Base-by-base conservation (phyloP, 2,329 filamentous ascomycete species). In the Aquanectria penicillioides region DNA sequence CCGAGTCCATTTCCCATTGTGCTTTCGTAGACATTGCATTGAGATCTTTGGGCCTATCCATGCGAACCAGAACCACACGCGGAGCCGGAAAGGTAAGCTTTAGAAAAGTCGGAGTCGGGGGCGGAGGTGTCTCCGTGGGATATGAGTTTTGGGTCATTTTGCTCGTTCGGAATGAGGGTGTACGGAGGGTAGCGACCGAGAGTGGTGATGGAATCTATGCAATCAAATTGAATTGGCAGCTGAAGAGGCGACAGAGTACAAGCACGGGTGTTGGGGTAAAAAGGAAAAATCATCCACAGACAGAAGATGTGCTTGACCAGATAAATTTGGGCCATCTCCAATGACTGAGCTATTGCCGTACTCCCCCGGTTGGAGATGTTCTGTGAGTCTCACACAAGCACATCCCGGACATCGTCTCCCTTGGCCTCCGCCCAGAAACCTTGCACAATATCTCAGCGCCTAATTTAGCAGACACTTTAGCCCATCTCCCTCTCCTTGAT, bases 51-150 rank as follows among this genome's bases (percentile, higher is more conserved):
- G 79, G 77, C 11, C 81, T 78, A 61, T 83, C 81, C 65, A 85
- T 83, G 48, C 81, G 83, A 17, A 85, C 77, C 53, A 84, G 77
- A 12, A 85, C 75, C 49, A 83, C 78, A 54, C 78, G 71, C 2
- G 78, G 77, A 11, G 75, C 73, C 2, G 82, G 82, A 54, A 82
- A 82, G 28, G 74, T 72, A 63, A 84, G 74, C 7, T 53, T 62
- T 20, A 62, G 56, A 28, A 62, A 62, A 10, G 56, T 22, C 8
- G 59, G 59, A 8, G 59, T 62, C 31, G 51, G 51, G 3, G 59
- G 59, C 17, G 59, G 59, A 10, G 56, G 56, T 10, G 59, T 62
- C 20, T 49, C 40, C 17, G 59, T 62, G 6, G 50, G 56, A 36
- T 48, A 56, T 22, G 46, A 31, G 22, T 17, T 37, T 10, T 37